Evolutionary conservation across 1,284 basidiomycete species (phyloP).

Genomic region (Rhodotorula sp.): DNA sequence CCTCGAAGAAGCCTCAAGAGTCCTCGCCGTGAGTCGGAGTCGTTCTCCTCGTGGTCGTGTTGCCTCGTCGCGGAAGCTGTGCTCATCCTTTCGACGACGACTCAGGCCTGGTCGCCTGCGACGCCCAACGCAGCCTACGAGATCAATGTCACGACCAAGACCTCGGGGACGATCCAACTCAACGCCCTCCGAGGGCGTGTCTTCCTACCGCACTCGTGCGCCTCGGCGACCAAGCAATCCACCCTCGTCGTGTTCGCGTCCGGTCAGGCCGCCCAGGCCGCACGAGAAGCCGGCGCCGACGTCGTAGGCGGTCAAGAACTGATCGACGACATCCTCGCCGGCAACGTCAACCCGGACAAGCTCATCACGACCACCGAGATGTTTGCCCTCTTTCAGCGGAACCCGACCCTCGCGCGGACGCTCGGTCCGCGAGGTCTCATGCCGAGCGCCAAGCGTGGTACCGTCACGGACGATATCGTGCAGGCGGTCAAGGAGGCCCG

Average conservation of each 20-base stretch:
- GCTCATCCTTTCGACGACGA: neutral
- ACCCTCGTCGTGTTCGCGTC: conserved; percentile 85
- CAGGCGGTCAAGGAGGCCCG: conserved; percentile 76
- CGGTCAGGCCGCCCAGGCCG: conserved; percentile 65
- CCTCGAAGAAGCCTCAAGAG: conserved; percentile 36
- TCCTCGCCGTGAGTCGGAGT: conserved; percentile 31
- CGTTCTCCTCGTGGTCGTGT: neutral
- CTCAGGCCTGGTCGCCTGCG: conserved; percentile 32
- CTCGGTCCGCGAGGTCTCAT: conserved; percentile 93
- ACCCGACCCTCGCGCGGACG: conserved; percentile 77
- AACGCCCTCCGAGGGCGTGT: conserved; percentile 73
- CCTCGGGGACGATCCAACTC: conserved; percentile 66
- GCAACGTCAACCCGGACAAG: conserved; percentile 68
- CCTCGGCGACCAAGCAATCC: conserved; percentile 60
- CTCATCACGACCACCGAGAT: conserved; percentile 80
- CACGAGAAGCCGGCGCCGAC: conserved; percentile 75
- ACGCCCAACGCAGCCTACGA: conserved; percentile 63
- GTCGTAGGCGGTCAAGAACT: conserved; percentile 83
- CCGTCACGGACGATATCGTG: conserved; percentile 82
- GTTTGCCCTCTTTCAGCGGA: conserved; percentile 66
- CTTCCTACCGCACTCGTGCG: conserved; percentile 70
- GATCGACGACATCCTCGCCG: conserved; percentile 71
- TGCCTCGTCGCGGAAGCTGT: neutral
- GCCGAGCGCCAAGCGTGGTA: conserved; percentile 90
- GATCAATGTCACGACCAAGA: conserved; percentile 72